A percentile compares a stretch with the other conserved stretches of the same genome.
phyloP scores from a whole-genome alignment of 2,329 filamentous ascomycete species.

The Monosporascus sp. region DNA sequence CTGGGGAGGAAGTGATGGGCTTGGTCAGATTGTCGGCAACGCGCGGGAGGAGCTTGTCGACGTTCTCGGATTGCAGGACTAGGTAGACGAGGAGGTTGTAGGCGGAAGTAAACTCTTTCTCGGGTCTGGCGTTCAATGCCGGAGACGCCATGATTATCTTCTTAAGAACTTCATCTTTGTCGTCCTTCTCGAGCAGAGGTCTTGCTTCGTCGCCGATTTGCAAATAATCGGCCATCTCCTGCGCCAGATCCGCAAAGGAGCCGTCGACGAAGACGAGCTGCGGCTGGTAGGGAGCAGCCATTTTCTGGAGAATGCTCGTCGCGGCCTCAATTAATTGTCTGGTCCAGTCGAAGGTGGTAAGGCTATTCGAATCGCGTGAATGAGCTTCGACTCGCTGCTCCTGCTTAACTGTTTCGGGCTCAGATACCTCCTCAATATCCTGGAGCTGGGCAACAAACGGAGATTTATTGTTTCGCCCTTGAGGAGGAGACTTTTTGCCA shows the following conservation, averaged over 20 bases:
- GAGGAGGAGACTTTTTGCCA: background rate
- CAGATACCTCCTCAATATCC: background rate
- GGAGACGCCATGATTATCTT: slow-evolving; percentile 78
- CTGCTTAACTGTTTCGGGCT: background rate
- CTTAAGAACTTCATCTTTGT: slow-evolving; percentile 84
- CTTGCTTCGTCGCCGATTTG: slow-evolving; percentile 75
- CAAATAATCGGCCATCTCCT: slow-evolving; percentile 93
- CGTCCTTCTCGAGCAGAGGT: slow-evolving; percentile 64
- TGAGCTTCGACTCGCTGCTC: background rate
- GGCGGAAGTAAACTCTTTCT: slow-evolving; percentile 93
- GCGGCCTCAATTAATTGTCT: background rate
- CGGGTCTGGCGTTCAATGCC: slow-evolving; percentile 75
- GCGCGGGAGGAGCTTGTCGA: slow-evolving; percentile 77
- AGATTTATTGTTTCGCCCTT: background rate
- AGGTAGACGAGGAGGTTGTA: slow-evolving; percentile 97
- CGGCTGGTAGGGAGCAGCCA: slow-evolving; percentile 36
- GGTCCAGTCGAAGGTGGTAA: background rate
- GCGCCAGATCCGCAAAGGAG: slow-evolving; percentile 83
- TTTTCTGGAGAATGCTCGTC: slow-evolving; percentile 9
- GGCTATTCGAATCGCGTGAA: background rate
- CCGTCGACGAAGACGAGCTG: slow-evolving; percentile 79
- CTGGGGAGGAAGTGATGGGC: slow-evolving; percentile 78
- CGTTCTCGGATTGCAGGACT: slow-evolving; percentile 76
- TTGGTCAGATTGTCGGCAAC: slow-evolving; percentile 87
- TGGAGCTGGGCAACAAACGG: background rate